Percentiles rank a stretch among this genome's conserved stretches.
Conservation (phyloP, 306 rosid species). For the Vigna unguiculata region DNA sequence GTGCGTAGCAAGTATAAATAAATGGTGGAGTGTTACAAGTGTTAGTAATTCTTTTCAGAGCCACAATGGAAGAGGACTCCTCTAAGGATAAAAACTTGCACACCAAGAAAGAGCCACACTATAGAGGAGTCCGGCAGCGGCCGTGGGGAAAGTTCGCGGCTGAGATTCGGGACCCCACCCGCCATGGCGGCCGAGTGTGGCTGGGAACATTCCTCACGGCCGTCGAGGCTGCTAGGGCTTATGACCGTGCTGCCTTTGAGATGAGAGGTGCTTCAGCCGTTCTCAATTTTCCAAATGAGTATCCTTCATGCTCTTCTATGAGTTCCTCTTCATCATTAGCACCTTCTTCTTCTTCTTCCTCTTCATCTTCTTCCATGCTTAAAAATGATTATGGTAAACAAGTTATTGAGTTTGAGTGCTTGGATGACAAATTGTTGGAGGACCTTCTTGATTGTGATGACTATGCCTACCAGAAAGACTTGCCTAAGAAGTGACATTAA, state of each 20-base stretch:
- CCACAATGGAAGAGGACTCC: constrained; percentile 31
- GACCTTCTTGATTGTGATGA: constrained; percentile 70
- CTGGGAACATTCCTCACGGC: constrained; percentile 68
- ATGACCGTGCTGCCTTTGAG: constrained; percentile 66
- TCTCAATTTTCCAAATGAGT: constrained; percentile 68
- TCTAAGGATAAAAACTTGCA: constrained; percentile 10
- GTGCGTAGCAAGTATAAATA: constrained; percentile 27
- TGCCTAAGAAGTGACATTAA: constrained; percentile 20
- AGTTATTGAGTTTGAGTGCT: constrained; percentile 64
- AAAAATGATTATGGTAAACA: constrained; percentile 34
- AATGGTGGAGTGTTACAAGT: neutral
- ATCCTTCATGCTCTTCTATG: constrained; percentile 28
- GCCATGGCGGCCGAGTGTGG: constrained; percentile 57
- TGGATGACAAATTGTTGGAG: constrained; percentile 71
- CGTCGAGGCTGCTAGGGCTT: constrained; percentile 70
- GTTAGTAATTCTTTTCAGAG: neutral
- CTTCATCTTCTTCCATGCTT: constrained; percentile 12
- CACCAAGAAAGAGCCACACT: neutral
- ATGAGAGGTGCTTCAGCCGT: constrained; percentile 70
- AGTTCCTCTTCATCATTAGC: constrained; percentile 17
- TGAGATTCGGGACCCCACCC: constrained; percentile 40
- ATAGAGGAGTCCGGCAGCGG: constrained; percentile 48
- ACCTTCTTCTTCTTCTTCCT: constrained; percentile 30
- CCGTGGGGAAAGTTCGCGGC: constrained; percentile 53
- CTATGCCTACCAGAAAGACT: constrained; percentile 6